Conservation (phyloP, 106 monocot genomes). For the Dactylorhiza incarnata region DNA sequence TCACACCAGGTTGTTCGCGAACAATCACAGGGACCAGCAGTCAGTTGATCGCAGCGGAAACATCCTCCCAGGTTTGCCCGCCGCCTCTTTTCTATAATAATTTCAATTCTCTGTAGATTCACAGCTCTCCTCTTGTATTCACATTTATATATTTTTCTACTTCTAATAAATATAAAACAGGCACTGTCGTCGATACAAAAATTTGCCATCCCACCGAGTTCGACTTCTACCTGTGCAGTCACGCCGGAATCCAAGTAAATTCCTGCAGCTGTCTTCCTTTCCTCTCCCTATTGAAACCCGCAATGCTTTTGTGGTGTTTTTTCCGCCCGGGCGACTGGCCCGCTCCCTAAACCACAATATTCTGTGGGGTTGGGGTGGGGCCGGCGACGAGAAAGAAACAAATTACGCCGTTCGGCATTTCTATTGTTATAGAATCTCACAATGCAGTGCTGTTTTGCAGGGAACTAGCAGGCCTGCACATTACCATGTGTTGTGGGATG, state of each 20-base stretch:
- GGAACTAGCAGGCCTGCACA: slow-evolving; percentile 85
- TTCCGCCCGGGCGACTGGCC: background rate
- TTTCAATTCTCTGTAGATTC: background rate
- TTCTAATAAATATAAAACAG: slow-evolving; percentile 12
- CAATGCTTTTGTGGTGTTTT: background rate
- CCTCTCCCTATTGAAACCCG: background rate
- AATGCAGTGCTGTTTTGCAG: slow-evolving; percentile 8
- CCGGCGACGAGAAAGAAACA: no score
- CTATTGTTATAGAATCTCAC: background rate
- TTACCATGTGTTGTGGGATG: slow-evolving; percentile 89
- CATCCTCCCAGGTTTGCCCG: slow-evolving; percentile 45
- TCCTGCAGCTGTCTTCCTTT: background rate
- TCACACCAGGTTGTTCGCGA: slow-evolving; percentile 3
- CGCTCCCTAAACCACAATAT: no score
- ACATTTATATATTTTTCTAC: background rate
- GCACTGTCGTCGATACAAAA: slow-evolving; percentile 44
- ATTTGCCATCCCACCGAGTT: slow-evolving; percentile 55
- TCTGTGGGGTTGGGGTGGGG: no score
- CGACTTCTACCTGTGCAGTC: slow-evolving; percentile 50
- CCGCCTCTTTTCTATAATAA: background rate
- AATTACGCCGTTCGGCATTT: no score
- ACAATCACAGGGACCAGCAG: background rate
- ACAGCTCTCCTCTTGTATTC: background rate
- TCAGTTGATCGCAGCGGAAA: slow-evolving; percentile 8
- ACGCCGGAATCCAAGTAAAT: slow-evolving; percentile 42